Percentiles rank a stretch among this genome's conserved stretches.
phyloP scores from a whole-genome alignment of 1,139 yeast genomes.

The Trichomonascaceae sp. region DNA sequence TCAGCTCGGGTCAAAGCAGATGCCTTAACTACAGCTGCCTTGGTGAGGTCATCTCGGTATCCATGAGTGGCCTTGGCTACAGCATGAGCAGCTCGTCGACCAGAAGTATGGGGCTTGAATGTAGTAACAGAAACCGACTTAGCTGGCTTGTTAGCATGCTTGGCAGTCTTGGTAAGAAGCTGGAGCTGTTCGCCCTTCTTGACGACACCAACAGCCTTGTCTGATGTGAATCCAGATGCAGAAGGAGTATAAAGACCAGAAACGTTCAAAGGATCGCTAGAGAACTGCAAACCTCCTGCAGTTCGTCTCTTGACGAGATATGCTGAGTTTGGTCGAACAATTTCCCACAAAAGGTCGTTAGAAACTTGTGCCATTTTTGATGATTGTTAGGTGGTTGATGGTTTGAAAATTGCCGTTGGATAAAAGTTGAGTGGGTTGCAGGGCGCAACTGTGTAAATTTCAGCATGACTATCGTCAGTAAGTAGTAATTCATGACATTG shows the following conservation, averaged over 20 bases:
- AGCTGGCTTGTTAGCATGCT: constrained; percentile 41
- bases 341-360: constrained; percentile 46
- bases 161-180: constrained; percentile 38
- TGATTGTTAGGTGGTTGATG: constrained; percentile 1
- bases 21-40: constrained; percentile 41
- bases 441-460: neutral
- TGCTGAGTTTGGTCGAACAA: constrained; percentile 42
- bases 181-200: constrained; percentile 36
- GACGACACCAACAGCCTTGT: constrained; percentile 44
- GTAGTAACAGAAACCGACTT: constrained; percentile 34
- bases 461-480: neutral
- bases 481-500: too few relatives aligned
- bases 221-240: constrained; percentile 43
- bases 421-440: constrained; percentile 6
- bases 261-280: constrained; percentile 46
- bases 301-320: constrained; percentile 42
- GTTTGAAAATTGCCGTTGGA: constrained; percentile 1
- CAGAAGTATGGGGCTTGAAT: constrained; percentile 40
- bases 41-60: constrained; percentile 44
- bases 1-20: constrained; percentile 40
- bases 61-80: constrained; percentile 41
- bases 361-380: constrained; percentile 12
- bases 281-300: constrained; percentile 38
- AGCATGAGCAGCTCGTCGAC: constrained; percentile 41
- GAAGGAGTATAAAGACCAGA: constrained; percentile 41